Evolutionary conservation across 2,329 filamentous ascomycete species (phyloP), one percentile per base, ranked within the genome.

Genomic region (Grosmannia clavigera): DNA sequence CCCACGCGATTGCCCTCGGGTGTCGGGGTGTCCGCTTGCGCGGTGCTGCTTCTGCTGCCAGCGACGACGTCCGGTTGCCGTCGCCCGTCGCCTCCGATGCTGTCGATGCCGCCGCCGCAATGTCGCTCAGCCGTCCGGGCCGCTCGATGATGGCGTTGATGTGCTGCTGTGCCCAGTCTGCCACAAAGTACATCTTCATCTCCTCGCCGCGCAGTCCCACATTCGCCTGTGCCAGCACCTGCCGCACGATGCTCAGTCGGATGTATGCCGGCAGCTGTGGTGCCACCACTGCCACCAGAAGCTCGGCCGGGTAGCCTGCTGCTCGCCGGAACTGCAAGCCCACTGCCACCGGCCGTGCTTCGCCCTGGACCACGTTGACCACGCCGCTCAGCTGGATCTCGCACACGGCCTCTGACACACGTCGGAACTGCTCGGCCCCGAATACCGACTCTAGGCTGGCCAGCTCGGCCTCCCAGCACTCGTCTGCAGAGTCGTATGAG

Each of bases 161-260:
- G 65, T 91, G 86, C 64, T 88, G 83, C 70, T 97, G 92, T 4
- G 97, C 75, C 92, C 92, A 97, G 72, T 96, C 92, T 58, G 92
- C 81, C 14, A 95, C 79, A 65, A 89, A 89, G 72, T 92, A 97
- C 14, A 96, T 82, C 69, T 83, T 84, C 87, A 95, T 96, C 48
- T 90, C 88, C 68, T 95, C 90, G 29, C 90, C 92, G 16, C 86
- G 74, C 35, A 95, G 79, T 33, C 84, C 83, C 57, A 85, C 80
- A 57, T 83, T 76, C 2, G 91, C 85, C 68, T 92, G 84, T 5
- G 81, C 77, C 5, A 96, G 75, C 1, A 86, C 84, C 71, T 88
- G 85, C 66, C 89, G 86, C 67, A 94, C 83, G 46, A 96, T 85
- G 68, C 91, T 96, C 12, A 99, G 78, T 62, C 92, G 89, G 68